These are phyloP conservation scores for Leccinum pallidistipes DNA, from an alignment of 1,284 basidiomycete genomes.

Conservation along the genomic window DNA sequence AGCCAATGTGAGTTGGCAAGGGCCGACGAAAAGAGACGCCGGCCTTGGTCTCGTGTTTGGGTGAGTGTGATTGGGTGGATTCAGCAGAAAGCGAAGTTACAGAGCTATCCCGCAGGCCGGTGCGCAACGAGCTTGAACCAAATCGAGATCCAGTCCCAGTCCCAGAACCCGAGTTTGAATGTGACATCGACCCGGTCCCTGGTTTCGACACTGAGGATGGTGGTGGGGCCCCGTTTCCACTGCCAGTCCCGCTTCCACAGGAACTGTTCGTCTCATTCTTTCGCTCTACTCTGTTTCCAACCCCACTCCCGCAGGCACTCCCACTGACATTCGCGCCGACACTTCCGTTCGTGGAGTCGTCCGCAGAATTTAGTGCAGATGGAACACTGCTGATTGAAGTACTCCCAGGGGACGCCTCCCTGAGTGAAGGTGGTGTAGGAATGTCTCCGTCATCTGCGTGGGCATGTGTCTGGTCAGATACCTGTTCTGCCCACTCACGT, in stretches of 20 bases:
- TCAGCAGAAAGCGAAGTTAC: constrained; percentile 30
- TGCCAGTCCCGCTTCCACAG: constrained; percentile 13
- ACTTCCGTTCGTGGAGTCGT: constrained; percentile 25
- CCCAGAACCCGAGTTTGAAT: constrained; percentile 27
- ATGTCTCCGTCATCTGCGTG: constrained; percentile 5
- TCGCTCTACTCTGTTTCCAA: constrained; percentile 3
- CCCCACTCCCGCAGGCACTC: constrained; percentile 8
- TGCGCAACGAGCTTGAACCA: constrained; percentile 26
- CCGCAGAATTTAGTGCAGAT: constrained; percentile 26
- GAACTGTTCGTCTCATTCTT: constrained; percentile 16
- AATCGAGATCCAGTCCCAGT: constrained; percentile 26
- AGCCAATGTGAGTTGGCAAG: constrained; percentile 5
- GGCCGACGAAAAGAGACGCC: constrained; percentile 7
- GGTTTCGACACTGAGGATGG: constrained; percentile 21
- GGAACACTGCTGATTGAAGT: constrained; percentile 28
- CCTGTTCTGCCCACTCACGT: constrained; percentile 33
- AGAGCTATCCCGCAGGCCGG: constrained; percentile 30
- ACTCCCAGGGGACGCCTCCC: constrained; percentile 26
- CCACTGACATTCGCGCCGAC: constrained; percentile 11
- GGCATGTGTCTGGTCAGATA: constrained; percentile 26
- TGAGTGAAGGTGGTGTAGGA: constrained; percentile 1
- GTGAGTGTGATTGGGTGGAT: constrained; percentile 23
- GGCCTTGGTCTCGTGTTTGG: constrained; percentile 6
- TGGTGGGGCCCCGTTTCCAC: constrained; percentile 11
- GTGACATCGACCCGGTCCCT: constrained; percentile 25